These are phyloP conservation scores for Talaromyces stipitatus DNA, from an alignment of 495 filamentous ascomycete species.

Conservation along the genomic window DNA sequence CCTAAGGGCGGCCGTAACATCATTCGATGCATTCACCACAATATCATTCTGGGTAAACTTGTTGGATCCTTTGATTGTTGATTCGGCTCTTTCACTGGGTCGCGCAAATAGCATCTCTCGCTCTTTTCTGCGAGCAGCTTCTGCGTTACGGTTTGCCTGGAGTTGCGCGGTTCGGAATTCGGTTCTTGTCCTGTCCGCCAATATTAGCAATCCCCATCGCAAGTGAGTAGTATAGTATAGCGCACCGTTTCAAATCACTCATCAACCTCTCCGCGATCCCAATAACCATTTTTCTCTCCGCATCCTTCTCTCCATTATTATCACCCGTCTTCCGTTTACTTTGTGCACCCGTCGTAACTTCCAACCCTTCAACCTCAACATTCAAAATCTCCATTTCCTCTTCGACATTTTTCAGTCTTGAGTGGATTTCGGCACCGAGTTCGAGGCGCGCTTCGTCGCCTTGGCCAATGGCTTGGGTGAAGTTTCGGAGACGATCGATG, in stretches of 20 bases:
- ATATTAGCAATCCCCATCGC: conserved; percentile 8
- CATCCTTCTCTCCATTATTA: conserved; percentile 39
- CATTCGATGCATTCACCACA: conserved; percentile 61
- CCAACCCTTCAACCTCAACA: conserved; percentile 69
- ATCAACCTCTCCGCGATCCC: conserved; percentile 55
- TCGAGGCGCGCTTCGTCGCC: conserved; percentile 66
- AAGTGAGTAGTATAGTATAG: conserved; percentile 4
- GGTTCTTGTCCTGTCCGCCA: conserved; percentile 48
- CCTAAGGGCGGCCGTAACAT: conserved; percentile 78
- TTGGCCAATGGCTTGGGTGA: conserved; percentile 52
- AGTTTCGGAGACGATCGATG: conserved; percentile 62
- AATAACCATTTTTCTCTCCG: conserved; percentile 50
- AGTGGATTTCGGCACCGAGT: conserved; percentile 73
- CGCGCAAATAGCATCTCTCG: conserved; percentile 65
- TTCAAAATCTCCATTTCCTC: conserved; percentile 76
- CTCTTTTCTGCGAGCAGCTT: conserved; percentile 65
- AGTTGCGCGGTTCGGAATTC: conserved; percentile 83
- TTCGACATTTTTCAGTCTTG: conserved; percentile 74
- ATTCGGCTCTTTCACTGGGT: conserved; percentile 28
- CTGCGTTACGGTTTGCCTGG: conserved; percentile 67
- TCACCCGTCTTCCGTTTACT: conserved; percentile 19
- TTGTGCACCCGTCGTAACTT: conserved; percentile 29
- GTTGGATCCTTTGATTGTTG: conserved; percentile 25
- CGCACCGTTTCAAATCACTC: conserved; percentile 63
- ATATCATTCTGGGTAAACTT: conserved; percentile 59